These are phyloP conservation scores for Rauvolfia tetraphylla DNA, from an alignment of 257 asterid species.

Conservation along the genomic window DNA sequence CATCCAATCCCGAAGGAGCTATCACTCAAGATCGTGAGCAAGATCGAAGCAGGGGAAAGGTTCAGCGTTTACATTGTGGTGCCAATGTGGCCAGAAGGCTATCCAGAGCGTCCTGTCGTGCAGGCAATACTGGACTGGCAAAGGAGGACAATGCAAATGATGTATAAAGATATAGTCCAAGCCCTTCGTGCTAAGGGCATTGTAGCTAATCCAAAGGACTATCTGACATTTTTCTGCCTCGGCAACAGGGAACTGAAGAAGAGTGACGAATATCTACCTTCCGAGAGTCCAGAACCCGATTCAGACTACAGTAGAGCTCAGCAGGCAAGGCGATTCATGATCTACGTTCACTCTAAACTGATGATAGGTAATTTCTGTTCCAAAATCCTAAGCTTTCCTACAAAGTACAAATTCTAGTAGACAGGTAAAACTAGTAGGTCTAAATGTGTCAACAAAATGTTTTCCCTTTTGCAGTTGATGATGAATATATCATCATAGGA, in stretches of 20 bases:
- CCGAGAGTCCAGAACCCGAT: slow-evolving; percentile 40
- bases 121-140: slow-evolving; percentile 75
- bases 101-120: slow-evolving; percentile 45
- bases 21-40: slow-evolving; percentile 56
- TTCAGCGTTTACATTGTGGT: slow-evolving; percentile 55
- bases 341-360: slow-evolving; percentile 72
- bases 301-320: slow-evolving; percentile 58
- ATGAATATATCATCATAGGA: slow-evolving; percentile 69
- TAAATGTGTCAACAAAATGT: neutral
- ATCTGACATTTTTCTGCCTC: slow-evolving; percentile 63
- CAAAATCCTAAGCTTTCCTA: neutral
- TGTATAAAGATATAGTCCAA: slow-evolving; percentile 51
- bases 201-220: slow-evolving; percentile 57
- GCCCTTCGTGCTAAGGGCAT: slow-evolving; percentile 54
- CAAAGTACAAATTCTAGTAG: neutral
- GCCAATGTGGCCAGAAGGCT: slow-evolving; percentile 90
- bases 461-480: slow-evolving; percentile 49
- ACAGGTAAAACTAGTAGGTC: neutral
- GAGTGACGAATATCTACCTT: slow-evolving; percentile 51
- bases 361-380: slow-evolving; percentile 52
- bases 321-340: slow-evolving; percentile 60
- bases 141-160: slow-evolving; percentile 67
- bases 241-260: slow-evolving; percentile 64
- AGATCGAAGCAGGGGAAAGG: slow-evolving; percentile 58
- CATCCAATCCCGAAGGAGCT: slow-evolving; percentile 63